phyloP scores from a whole-genome alignment of 2,329 filamentous ascomycete species.

The Colletotrichum chrysophilum region DNA sequence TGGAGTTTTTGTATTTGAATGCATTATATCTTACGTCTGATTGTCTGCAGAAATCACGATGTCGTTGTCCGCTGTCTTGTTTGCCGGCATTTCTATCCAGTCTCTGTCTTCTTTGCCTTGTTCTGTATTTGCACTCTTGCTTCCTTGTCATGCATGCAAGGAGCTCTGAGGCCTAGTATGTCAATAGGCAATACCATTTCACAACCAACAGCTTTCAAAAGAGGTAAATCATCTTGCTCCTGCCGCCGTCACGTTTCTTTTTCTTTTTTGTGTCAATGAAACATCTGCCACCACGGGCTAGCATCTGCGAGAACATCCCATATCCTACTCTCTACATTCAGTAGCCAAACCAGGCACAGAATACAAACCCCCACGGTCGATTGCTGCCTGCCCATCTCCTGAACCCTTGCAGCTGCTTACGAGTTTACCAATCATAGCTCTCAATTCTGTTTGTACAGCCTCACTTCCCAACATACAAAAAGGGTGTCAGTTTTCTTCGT shows the following conservation, averaged over 20 bases:
- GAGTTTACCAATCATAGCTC: background rate
- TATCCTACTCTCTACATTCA: no score
- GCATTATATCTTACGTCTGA: background rate
- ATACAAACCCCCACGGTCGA: no score
- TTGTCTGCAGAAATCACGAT: background rate
- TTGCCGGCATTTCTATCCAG: background rate
- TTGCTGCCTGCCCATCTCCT: background rate
- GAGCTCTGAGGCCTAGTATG: rapidly evolving
- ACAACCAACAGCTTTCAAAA: background rate
- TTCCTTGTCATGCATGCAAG: background rate
- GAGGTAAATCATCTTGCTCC: background rate
- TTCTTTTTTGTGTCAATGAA: background rate
- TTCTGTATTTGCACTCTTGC: background rate
- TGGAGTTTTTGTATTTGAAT: background rate
- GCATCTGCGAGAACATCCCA: background rate
- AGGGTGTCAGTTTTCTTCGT: background rate
- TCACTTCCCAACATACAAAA: background rate
- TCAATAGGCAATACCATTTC: background rate
- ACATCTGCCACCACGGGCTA: background rate
- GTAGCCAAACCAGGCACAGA: background rate
- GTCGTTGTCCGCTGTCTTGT: rapidly evolving
- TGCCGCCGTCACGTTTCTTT: background rate
- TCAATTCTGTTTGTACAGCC: background rate
- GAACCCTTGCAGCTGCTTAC: background rate
- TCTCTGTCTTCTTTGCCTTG: background rate